phyloP scores from a whole-genome alignment of 2,329 filamentous ascomycete genomes.

The Colletotrichum neosansevieriae region DNA sequence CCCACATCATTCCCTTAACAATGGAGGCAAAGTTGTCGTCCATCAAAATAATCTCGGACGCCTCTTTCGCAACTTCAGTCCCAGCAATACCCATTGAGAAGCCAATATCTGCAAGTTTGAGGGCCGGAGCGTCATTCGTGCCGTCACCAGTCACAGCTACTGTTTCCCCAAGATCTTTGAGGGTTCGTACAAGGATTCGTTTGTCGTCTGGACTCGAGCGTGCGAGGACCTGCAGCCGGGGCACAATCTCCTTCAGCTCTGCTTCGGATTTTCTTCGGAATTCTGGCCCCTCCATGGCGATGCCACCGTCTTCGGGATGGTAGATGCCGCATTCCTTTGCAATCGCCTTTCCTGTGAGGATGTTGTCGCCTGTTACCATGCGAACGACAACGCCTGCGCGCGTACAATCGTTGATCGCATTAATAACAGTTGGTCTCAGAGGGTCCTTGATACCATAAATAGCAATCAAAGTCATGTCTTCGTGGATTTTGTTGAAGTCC shows the following conservation, averaged over 20 bases:
- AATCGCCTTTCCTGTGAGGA: slow-evolving; percentile 58
- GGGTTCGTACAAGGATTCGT: slow-evolving; percentile 70
- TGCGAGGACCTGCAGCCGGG: slow-evolving; percentile 75
- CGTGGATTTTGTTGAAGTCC: slow-evolving; percentile 61
- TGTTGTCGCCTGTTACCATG: slow-evolving; percentile 68
- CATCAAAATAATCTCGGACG: slow-evolving; percentile 71
- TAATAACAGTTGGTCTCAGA: slow-evolving; percentile 70
- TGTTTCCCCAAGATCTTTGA: slow-evolving; percentile 74
- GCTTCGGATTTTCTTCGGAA: slow-evolving; percentile 69
- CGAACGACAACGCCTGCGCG: slow-evolving; percentile 74
- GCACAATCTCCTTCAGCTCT: slow-evolving; percentile 63
- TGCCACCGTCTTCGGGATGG: slow-evolving; percentile 59
- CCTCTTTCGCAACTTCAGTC: slow-evolving; percentile 74
- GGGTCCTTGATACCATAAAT: slow-evolving; percentile 76
- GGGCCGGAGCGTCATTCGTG: slow-evolving; percentile 74
- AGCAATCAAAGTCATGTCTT: slow-evolving; percentile 55
- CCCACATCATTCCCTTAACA: slow-evolving; percentile 72
- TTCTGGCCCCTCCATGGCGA: slow-evolving; percentile 63
- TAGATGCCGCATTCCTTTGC: slow-evolving; percentile 57
- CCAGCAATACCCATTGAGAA: slow-evolving; percentile 77
- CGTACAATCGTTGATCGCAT: slow-evolving; percentile 72
- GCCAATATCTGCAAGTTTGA: slow-evolving; percentile 75
- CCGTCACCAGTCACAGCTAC: slow-evolving; percentile 77
- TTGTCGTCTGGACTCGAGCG: slow-evolving; percentile 79
- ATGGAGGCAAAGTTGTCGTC: slow-evolving; percentile 74